Percentiles rank a stretch among this genome's conserved stretches.
Conservation (phyloP, 305 asterid species). For the Fraxinus platypoda region DNA sequence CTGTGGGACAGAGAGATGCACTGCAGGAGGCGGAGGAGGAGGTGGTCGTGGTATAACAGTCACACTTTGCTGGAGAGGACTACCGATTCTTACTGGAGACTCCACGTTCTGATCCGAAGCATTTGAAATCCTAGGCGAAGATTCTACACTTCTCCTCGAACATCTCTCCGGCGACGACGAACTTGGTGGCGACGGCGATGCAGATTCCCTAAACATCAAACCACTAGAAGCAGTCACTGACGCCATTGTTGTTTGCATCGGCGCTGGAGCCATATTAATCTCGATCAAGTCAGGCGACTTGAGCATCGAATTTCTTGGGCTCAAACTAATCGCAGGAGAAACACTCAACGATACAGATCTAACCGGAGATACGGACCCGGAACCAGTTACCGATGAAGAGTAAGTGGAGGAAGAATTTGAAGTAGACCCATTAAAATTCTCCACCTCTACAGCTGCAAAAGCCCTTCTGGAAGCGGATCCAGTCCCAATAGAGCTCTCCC, state of each 20-base stretch:
- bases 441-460: slow-evolving; percentile 49
- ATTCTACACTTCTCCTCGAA: slow-evolving; percentile 56
- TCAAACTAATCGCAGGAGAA: slow-evolving; percentile 58
- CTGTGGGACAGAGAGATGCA: slow-evolving; percentile 28
- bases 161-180: slow-evolving; percentile 54
- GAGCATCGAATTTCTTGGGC: slow-evolving; percentile 51
- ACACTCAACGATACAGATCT: slow-evolving; percentile 59
- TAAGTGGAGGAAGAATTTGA: slow-evolving; percentile 51
- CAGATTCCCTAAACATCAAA: slow-evolving; percentile 34
- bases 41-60: slow-evolving; percentile 24
- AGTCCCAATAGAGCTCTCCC: slow-evolving; percentile 53
- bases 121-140: slow-evolving; percentile 60
- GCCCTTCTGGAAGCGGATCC: slow-evolving; percentile 66
- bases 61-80: slow-evolving; percentile 16
- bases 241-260: slow-evolving; percentile 23
- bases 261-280: slow-evolving; percentile 49
- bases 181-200: slow-evolving; percentile 53
- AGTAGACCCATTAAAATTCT: slow-evolving; percentile 42
- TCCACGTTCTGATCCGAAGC: slow-evolving; percentile 38
- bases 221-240: slow-evolving; percentile 8
- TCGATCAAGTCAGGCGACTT: slow-evolving; percentile 75
- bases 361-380: slow-evolving; percentile 54
- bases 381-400: slow-evolving; percentile 49
- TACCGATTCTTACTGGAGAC: slow-evolving; percentile 22
- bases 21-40: slow-evolving; percentile 28